Base-by-base conservation (phyloP, 441 rosid species). In the Aleurites moluccanus region DNA sequence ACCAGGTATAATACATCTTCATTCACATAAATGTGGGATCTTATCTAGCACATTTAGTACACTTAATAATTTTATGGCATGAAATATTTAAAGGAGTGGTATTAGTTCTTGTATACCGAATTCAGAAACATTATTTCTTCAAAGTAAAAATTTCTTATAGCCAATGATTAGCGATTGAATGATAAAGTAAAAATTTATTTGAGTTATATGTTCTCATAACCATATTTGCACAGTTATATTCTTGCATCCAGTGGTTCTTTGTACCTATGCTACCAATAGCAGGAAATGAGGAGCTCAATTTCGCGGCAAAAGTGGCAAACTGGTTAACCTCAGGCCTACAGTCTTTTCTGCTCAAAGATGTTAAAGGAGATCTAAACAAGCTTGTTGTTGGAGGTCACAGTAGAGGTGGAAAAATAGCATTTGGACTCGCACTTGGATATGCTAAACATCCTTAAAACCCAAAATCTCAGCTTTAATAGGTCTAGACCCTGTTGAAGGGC, bases 321-420 rank as follows among this genome's bases (percentile, higher is more conserved):
- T 88, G 91, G 90, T 25, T 86, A 38, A 30, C 70, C 14, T 3
- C 67, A 18, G 75, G 75, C 35, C 78, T 88, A 40, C 57, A 78
- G 14, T 45, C 79, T 10, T 42, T 71, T 4, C 82, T 90, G 14
- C 81, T 73, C 0, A 72, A 33, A 61, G 23, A 63, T 10, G 77
- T 83, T 45, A 53, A 30, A 21, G 66, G 80, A 5, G 72, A 85
- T 71, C 47, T 74, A 4, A n/a, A 66, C 5, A 52, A 80, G 47
- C 47, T 87, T 20, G 80, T 80, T 35, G 78, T 88, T 18, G 77
- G 55, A 11, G 91, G 92, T 50, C 90, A 88, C 64, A 87, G 90
- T 62, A 81, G 89, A 45, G 88, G 91, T 8, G 91, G 94, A 10
- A 78, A 83, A 69, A 72, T 77, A 10, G 89, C 88, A 27, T 88